These are phyloP conservation scores for Coprinellus micaceus DNA, from an alignment of 768 basidiomycete species.

Conservation along the genomic window DNA sequence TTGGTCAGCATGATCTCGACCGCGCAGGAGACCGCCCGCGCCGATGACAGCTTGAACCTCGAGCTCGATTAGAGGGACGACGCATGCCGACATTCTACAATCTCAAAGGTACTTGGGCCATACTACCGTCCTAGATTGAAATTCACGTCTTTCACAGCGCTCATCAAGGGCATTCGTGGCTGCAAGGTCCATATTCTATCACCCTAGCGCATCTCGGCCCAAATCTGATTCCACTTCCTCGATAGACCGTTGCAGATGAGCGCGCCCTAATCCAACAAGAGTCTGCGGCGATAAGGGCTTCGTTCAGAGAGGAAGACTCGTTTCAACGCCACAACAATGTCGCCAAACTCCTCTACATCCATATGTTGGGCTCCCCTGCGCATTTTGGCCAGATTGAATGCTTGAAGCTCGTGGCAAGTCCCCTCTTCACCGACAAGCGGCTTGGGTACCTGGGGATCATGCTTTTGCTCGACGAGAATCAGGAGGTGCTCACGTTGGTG, in stretches of 20 bases:
- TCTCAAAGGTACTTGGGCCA: slow-evolving; percentile 62
- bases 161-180: slow-evolving; percentile 96
- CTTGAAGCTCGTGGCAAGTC: slow-evolving; percentile 89
- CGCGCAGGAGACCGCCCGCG: neutral
- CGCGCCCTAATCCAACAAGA: slow-evolving; percentile 95
- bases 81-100: slow-evolving; percentile 64
- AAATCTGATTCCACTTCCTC: slow-evolving; percentile 15
- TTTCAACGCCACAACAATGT: slow-evolving; percentile 95
- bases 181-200: slow-evolving; percentile 68
- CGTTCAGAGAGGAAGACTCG: slow-evolving; percentile 95
- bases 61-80: slow-evolving; percentile 1
- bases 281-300: slow-evolving; percentile 93
- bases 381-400: slow-evolving; percentile 99
- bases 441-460: slow-evolving; percentile 97
- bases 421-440: slow-evolving; percentile 93
- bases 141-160: slow-evolving; percentile 50
- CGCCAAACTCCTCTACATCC: slow-evolving; percentile 96
- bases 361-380: slow-evolving; percentile 97
- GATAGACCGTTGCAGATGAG: slow-evolving; percentile 95
- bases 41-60: neutral
- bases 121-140: neutral
- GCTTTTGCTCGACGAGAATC: slow-evolving; percentile 94
- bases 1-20: neutral
- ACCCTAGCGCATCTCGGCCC: slow-evolving; percentile 6
- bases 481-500: slow-evolving; percentile 94